Conservation (phyloP, 2,329 filamentous ascomycete genomes). For the Scopulariopsis brevicaulis region DNA sequence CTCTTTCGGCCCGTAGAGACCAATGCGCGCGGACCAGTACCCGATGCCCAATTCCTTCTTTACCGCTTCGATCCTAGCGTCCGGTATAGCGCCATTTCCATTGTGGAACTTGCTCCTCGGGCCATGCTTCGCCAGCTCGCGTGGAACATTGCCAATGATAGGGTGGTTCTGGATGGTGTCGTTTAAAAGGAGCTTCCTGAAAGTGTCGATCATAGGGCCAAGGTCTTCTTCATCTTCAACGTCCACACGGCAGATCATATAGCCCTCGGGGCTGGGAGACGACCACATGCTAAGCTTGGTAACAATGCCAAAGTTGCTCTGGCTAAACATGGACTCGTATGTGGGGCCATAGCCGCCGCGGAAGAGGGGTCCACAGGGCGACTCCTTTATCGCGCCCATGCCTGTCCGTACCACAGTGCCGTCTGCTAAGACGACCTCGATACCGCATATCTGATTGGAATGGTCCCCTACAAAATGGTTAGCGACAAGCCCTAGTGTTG, state of each 20-base stretch:
- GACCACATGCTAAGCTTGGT: conserved; percentile 39
- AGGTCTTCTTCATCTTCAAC: conserved; percentile 23
- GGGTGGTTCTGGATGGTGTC: conserved; percentile 31
- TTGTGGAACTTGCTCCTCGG: conserved; percentile 16
- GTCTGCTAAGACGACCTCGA: conserved; percentile 31
- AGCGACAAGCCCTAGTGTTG: background rate
- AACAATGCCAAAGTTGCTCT: conserved; percentile 39
- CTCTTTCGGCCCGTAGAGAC: conserved; percentile 20
- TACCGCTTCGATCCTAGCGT: conserved; percentile 26
- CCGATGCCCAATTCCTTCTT: conserved; percentile 27
- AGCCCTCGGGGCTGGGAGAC: conserved; percentile 20
- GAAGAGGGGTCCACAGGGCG: conserved; percentile 26
- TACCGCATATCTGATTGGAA: conserved; percentile 25
- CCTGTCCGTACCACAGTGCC: conserved; percentile 33
- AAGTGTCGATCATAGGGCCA: conserved; percentile 21
- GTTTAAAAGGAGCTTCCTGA: conserved; percentile 16
- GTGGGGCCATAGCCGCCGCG: conserved; percentile 25
- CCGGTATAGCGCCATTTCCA: conserved; percentile 19
- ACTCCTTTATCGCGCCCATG: conserved; percentile 31
- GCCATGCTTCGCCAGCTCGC: conserved; percentile 25
- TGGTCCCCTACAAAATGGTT: conserved; percentile 34
- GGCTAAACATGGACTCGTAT: conserved; percentile 34
- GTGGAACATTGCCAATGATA: conserved; percentile 27
- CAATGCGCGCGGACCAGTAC: conserved; percentile 35
- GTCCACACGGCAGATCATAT: conserved; percentile 25